Base-by-base conservation (phyloP, 2,329 filamentous ascomycete species). In the Leptographium galeiforme region DNA sequence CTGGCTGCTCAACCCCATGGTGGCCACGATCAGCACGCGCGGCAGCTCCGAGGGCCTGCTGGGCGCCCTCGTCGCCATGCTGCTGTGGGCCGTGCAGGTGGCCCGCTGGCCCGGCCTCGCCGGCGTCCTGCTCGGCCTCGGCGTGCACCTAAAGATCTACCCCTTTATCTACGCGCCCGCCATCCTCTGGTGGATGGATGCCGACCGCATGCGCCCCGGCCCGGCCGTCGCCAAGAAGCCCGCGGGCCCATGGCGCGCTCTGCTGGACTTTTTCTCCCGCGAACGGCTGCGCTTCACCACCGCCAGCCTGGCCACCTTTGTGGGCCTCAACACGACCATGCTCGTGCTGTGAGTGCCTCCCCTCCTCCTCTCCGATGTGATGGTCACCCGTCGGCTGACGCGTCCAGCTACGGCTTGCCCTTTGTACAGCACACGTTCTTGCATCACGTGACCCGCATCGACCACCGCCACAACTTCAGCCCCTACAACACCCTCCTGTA, bases 91-190 rank as follows among this genome's bases (percentile, higher is more conserved):
- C 0, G 84, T 87, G 1, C 58, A 56, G 46, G 70, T 89, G 58
- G 72, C 77, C 51, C 75, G 74, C 50, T 72, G 73, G n/a, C 70
- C 85, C 18, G 63, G 68, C 1, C 64, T 94, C 10, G 85, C 89
- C 0, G 91, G 87, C 0, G 58, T 82, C 3, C 67, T 97, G 34
- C 73, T 98, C 3, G 93, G 93, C 0, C 69, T 95, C 33, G 81
- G 81, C 1, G 90, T 97, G 32, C 93, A 98, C 69, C 94, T 98
- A 71, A 98, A 98, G 75, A 97, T 98, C 57, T 98, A 98, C 63
- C 93, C 93, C 0, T 95, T 97, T 67, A 88, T 98, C 56, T 98
- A 98, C 67, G 91, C 87, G 2, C 80, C 84, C 0, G 82, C 85
- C 4, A 83, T 93, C 44, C 67, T 89, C 6, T 89, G 85, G 84